Percentiles rank a stretch among this genome's conserved stretches.
These are phyloP conservation scores for Colletotrichum ledebouriae DNA, from an alignment of 2,329 filamentous ascomycete species.

Conservation along the genomic window DNA sequence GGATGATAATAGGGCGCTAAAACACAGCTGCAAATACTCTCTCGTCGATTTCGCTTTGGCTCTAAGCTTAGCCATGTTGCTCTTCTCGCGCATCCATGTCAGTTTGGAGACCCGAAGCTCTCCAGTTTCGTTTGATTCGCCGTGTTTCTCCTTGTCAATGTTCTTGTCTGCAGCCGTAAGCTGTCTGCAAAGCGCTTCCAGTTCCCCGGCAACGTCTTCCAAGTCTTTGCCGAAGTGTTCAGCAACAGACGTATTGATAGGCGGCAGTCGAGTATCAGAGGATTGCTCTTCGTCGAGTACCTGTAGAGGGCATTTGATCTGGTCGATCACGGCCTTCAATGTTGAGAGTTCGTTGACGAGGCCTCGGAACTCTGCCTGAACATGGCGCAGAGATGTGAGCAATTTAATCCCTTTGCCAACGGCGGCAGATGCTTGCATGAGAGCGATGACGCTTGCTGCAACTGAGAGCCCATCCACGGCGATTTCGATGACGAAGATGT, in stretches of 20 bases:
- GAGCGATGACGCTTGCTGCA: slow-evolving; percentile 20
- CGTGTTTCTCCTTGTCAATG: too few relatives aligned
- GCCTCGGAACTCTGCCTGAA: slow-evolving; percentile 23
- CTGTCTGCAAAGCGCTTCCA: slow-evolving; percentile 4
- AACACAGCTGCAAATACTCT: too few relatives aligned
- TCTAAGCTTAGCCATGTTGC: too few relatives aligned
- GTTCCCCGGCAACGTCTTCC: slow-evolving; percentile 2
- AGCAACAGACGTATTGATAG: background rate
- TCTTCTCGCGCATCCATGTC: too few relatives aligned
- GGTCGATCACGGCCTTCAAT: slow-evolving; percentile 9
- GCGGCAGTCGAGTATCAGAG: too few relatives aligned
- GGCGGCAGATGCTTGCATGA: slow-evolving; percentile 1
- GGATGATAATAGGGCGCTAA: too few relatives aligned
- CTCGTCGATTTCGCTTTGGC: too few relatives aligned
- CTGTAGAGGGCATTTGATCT: slow-evolving; percentile 13
- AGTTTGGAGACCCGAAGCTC: too few relatives aligned
- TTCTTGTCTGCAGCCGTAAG: too few relatives aligned
- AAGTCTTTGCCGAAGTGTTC: background rate
- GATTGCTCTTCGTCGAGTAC: background rate
- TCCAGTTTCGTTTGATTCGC: too few relatives aligned
- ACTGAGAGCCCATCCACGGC: slow-evolving; percentile 23
- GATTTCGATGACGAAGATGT: background rate
- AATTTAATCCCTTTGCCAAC: slow-evolving; percentile 19
- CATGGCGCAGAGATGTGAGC: slow-evolving; percentile 15
- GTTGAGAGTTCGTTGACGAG: slow-evolving; percentile 16